Evolutionary conservation across 306 rosid species (phyloP).

Genomic region (Vigna mungo): DNA sequence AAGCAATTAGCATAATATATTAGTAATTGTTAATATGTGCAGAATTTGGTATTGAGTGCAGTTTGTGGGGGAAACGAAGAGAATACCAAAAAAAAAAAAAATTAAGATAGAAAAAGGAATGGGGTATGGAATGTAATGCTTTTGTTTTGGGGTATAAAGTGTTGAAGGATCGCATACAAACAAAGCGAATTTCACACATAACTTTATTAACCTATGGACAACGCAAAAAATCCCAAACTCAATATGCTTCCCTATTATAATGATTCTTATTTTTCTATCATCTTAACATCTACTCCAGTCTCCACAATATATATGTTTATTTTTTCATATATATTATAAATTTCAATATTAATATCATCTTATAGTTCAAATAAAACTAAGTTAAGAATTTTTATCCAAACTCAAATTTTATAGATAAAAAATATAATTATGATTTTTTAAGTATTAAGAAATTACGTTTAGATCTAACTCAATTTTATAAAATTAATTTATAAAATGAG

Average conservation of each 20-base stretch:
- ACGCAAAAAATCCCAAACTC: slow-evolving; percentile 42
- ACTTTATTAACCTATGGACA: slow-evolving; percentile 51
- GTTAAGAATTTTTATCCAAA: no score
- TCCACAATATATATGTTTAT: no score
- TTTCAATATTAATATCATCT: no score
- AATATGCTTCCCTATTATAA: slow-evolving; percentile 10
- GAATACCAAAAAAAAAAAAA: slow-evolving; percentile 52
- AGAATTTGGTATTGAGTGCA: slow-evolving; percentile 37
- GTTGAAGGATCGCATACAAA: slow-evolving; percentile 62
- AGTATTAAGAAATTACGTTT: no score
- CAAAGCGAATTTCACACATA: slow-evolving; percentile 38
- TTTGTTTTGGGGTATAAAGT: slow-evolving; percentile 67
- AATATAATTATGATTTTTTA: no score
- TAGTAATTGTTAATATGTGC: no score
- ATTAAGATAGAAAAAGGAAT: slow-evolving; percentile 16
- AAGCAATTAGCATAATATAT: no score
- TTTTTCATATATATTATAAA: no score
- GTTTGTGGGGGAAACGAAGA: slow-evolving; percentile 52
- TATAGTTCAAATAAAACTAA: no score
- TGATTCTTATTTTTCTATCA: neutral
- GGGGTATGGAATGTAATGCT: slow-evolving; percentile 68
- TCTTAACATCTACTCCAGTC: neutral
- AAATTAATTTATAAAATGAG: no score
- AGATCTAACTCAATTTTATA: no score
- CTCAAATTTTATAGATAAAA: no score